Base-by-base conservation (phyloP, 2,329 filamentous ascomycete species). In the Magnaporthiopsis incrustans region DNA sequence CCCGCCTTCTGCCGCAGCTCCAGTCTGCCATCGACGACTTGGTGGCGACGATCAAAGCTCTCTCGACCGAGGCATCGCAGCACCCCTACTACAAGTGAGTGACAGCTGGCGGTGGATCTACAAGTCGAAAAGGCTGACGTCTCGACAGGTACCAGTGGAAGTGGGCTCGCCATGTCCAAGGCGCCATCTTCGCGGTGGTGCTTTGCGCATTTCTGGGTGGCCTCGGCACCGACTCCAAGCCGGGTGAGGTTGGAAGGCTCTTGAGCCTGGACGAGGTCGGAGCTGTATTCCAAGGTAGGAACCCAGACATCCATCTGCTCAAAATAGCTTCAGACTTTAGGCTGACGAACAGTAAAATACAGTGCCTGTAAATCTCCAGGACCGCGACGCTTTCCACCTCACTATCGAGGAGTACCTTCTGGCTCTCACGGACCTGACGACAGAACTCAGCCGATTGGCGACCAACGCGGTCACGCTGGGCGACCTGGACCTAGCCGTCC, bases 321-420 rank as follows among this genome's bases (percentile, higher is more conserved):
- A 35, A 5, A 38, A 12, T 57, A 7, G 22, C 38, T 44, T 44
- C 22, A 18, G 12, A 22, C 30, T 35, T 32, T 5, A 30, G n/a
- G 27, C 64, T 33, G 26, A 59, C 59, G 22, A 25, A n/a, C 32
- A 25, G 30, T 30, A 32, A 33, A 60, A 60, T 27, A 60, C 30
- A 93, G 93, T 97, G 14, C 93, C 92, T 15, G 89, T 95, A 67
- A 97, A 97, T 74, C 83, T 97, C 71, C 96, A 96, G 76, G 89
- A 94, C 71, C 81, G 85, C 67, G 94, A 98, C 74, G 85, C 87
- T 62, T 99, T 99, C 82, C 95, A 99, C 75, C 82, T 99, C 71
- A 96, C 92, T 58, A 94, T 98, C 71, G 95, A 99, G 77, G 95
- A 99, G 77, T 99, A 99, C 76, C 87, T 99, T 30, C 88, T 96